A percentile compares a stretch with the other conserved stretches of the same genome.
Evolutionary conservation across 441 rosid species (phyloP).

Genomic region (Dalechampia spathulata): DNA sequence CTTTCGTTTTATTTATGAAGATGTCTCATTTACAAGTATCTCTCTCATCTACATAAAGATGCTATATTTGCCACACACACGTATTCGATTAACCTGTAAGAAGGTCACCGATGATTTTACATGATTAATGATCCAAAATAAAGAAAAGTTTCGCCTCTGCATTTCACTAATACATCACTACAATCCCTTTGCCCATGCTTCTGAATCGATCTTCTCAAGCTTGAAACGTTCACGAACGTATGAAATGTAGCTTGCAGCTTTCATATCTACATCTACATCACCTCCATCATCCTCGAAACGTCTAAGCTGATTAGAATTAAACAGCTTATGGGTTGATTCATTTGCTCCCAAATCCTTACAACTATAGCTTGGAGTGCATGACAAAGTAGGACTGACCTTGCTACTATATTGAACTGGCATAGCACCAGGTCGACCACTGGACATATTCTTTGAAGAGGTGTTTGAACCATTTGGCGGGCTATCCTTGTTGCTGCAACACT

Average conservation of each 20-base stretch:
- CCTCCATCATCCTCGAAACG: constrained; percentile 16
- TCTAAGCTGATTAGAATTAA: background rate
- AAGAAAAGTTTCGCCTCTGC: no score
- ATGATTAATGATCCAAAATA: no score
- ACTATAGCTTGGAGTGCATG: background rate
- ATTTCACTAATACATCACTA: no score
- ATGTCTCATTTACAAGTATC: no score
- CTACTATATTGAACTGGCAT: background rate
- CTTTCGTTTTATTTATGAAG: no score
- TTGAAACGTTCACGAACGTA: constrained; percentile 32
- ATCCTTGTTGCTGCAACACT: constrained; percentile 11
- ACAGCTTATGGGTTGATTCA: constrained; percentile 10
- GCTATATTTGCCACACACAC: no score
- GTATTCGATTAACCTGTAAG: no score
- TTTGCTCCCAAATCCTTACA: background rate
- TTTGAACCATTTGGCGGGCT: constrained; percentile 15
- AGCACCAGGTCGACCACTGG: background rate
- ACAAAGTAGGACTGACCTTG: background rate
- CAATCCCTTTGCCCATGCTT: no score
- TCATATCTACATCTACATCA: constrained; percentile 37
- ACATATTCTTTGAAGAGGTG: constrained; percentile 3
- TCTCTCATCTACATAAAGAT: no score
- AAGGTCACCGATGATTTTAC: no score
- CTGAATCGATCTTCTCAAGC: no score
- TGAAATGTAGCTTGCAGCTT: constrained; percentile 28